Base-by-base conservation (phyloP, 179 eudicot species). In the Patellifolia procumbens region DNA sequence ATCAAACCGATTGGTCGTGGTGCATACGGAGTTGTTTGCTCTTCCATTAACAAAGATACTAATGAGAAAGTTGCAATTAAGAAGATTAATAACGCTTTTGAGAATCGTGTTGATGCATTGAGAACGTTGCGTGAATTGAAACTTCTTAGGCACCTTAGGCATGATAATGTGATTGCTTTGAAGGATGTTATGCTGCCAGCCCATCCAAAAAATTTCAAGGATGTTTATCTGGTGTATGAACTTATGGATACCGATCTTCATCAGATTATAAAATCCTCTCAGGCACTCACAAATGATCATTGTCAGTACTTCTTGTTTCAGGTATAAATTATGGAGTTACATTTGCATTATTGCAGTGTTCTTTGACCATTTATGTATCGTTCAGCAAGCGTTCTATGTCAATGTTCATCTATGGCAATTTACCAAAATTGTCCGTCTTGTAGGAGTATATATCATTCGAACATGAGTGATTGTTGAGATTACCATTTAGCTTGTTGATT, bases 231-330 rank as follows among this genome's bases (percentile, higher is more conserved):
- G 86, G 97, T 91, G 22, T 91, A 90, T 74, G 97, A 91, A 76
- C 92, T 91, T 64, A 91, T 91, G 97, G 97, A 91, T 82, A 91
- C 97, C 0, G 97, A 91, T 81, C 86, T 91, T 81, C 97, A 91
- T 81, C 97, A 91, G 82, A 91, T 91, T 75, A 83, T 91, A 31
- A 91, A 90, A 83, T 91, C 97, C n/a, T 88, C 94, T 70, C 97
- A 91, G 73, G 73, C 88, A 29, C 91, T 91, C 74, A 80, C 89
- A 3, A 91, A 90, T 78, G 97, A 91, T 70, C 97, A 91, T 82
- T 90, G 92, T 87, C 93, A 90, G 55, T 91, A 91, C 69, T 91
- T 91, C 85, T 78, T 91, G 49, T 90, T 90, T 79, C 97, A 91
- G 94, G 97, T 91, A 87, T 68, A 49, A 70, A 26, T 55, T 45